A percentile compares a stretch with the other conserved stretches of the same genome.
phyloP scores from a whole-genome alignment of 2,329 filamentous ascomycete species.

The Apiospora aurea region DNA sequence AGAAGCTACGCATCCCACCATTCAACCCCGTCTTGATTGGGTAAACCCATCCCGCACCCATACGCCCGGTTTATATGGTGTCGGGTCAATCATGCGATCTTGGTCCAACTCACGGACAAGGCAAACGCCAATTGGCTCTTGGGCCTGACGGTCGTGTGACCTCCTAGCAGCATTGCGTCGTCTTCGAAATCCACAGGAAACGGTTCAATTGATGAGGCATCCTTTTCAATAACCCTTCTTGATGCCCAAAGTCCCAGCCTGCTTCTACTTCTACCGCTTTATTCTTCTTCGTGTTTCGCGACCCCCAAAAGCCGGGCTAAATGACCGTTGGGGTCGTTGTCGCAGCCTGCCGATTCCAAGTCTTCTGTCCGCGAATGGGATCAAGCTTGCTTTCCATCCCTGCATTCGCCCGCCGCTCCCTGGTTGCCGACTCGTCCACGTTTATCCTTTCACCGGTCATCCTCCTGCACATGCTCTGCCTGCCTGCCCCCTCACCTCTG shows the following conservation, averaged over 20 bases:
- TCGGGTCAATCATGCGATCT: not conserved
- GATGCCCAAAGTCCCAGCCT: not conserved
- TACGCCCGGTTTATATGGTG: constrained; percentile 1
- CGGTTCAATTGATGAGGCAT: not conserved
- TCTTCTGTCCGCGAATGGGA: not conserved
- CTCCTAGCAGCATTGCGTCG: not conserved
- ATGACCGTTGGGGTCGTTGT: not conserved
- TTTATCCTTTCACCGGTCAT: not conserved
- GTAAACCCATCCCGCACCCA: not conserved
- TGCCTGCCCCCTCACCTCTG: not conserved
- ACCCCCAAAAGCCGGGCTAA: not conserved
- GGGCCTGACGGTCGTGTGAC: not conserved
- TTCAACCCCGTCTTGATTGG: not conserved
- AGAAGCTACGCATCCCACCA: not conserved
- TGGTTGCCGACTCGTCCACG: not conserved
- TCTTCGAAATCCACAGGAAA: not conserved
- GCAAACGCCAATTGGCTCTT: not conserved
- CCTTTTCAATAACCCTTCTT: not conserved
- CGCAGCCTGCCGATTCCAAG: constrained; percentile 9
- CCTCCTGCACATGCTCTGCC: not conserved
- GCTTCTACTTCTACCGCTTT: not conserved
- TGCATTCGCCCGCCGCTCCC: not conserved
- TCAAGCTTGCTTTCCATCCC: not conserved
- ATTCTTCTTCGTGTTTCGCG: not conserved
- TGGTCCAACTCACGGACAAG: too few relatives aligned